Evolutionary conservation across 2,329 filamentous ascomycete genomes (phyloP).

Genomic region (Phialophora macrospora): DNA sequence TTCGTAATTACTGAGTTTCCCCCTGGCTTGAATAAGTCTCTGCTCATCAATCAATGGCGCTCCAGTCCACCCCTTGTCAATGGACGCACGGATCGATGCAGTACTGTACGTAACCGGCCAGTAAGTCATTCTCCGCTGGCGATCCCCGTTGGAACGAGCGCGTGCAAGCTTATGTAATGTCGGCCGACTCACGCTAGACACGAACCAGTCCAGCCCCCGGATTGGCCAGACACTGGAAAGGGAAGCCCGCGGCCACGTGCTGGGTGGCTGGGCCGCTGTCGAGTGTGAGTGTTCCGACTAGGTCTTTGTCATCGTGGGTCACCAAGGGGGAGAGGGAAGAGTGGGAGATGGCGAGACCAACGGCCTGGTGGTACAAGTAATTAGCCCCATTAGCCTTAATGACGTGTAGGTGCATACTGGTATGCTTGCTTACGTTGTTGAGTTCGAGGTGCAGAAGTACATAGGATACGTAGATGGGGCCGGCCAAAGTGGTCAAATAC

Average conservation of each 20-base stretch:
- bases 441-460: no score
- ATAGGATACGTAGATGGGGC: no score
- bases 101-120: not conserved
- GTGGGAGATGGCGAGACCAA: no score
- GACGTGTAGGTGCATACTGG: no score
- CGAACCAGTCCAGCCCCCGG: not conserved
- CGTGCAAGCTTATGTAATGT: slow-evolving; percentile 15
- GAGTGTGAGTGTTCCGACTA: not conserved
- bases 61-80: not conserved
- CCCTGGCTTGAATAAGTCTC: not conserved
- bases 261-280: slow-evolving; percentile 1
- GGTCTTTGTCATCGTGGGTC: not conserved
- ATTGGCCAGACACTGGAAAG: slow-evolving; percentile 13
- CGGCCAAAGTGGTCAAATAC: no score
- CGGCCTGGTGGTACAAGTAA: no score
- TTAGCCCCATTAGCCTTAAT: no score
- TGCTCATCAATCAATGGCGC: not conserved
- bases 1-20: no score
- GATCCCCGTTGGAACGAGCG: not conserved
- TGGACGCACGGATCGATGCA: not conserved
- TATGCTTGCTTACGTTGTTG: no score
- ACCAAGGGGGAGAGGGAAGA: no score
- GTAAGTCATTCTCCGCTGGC: not conserved
- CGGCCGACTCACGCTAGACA: slow-evolving; percentile 1
- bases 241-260: slow-evolving; percentile 13